Evolutionary conservation across 2,329 filamentous ascomycete genomes (phyloP).

Genomic region (Pseudovirgaria hyperparasitica): DNA sequence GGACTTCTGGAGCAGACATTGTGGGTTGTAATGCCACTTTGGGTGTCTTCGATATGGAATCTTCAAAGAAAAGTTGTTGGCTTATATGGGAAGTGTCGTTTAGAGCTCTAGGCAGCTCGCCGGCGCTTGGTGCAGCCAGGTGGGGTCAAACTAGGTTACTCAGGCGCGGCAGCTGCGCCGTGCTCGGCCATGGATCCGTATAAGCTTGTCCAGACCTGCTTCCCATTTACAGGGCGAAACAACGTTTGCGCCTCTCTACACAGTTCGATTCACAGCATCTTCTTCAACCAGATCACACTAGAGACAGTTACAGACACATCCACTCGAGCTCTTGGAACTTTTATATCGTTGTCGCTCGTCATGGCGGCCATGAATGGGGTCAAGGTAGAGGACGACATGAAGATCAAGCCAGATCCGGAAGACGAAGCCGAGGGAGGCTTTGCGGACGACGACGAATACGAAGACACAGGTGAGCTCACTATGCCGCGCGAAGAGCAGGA

Average conservation of each 20-base stretch:
- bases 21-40: too few species aligned
- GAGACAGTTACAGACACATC: background rate
- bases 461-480: slow-evolving; percentile 30
- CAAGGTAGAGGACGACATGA: slow-evolving; percentile 25
- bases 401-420: slow-evolving; percentile 21
- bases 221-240: slow-evolving; percentile 1
- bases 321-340: background rate
- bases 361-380: slow-evolving; percentile 23
- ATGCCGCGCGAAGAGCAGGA: slow-evolving; percentile 17
- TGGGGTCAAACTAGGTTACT: slow-evolving; percentile 3
- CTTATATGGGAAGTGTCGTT: slow-evolving; percentile 1
- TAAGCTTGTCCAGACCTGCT: slow-evolving; percentile 1
- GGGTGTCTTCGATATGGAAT: background rate
- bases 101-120: slow-evolving; percentile 1
- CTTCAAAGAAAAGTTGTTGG: slow-evolving; percentile 1
- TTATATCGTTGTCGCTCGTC: slow-evolving; percentile 1
- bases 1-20: slow-evolving; percentile 40
- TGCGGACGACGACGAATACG: slow-evolving; percentile 29
- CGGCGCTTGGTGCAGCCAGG: background rate
- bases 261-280: too few species aligned
- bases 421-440: slow-evolving; percentile 16
- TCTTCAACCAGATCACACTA: background rate
- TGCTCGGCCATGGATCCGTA: background rate
- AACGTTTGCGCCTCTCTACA: slow-evolving; percentile 1
- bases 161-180: background rate